A percentile compares a stretch with the other conserved stretches of the same genome.
These are phyloP conservation scores for Brasilioporus rufonigricans DNA, from an alignment of 768 basidiomycete genomes.

Conservation along the genomic window DNA sequence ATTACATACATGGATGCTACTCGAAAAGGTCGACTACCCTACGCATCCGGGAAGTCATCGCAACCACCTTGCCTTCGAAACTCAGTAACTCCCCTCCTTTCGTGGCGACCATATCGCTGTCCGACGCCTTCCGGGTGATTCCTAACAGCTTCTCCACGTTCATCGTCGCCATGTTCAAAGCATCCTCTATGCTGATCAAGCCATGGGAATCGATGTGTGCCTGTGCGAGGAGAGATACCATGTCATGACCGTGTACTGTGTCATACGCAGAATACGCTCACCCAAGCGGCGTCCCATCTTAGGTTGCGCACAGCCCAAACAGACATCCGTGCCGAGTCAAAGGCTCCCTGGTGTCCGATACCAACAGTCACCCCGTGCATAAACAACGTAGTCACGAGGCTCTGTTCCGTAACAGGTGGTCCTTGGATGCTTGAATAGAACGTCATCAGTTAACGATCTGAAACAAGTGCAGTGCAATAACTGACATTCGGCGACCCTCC, in stretches of 20 bases:
- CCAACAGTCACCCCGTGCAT: slow-evolving; percentile 63
- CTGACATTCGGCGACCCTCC: slow-evolving; percentile 66
- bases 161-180: slow-evolving; percentile 39
- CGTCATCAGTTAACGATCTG: not conserved
- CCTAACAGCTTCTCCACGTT: slow-evolving; percentile 46
- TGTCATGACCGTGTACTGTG: not conserved
- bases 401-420: slow-evolving; percentile 63
- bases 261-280: slow-evolving; percentile 55
- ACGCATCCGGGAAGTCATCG: slow-evolving; percentile 38
- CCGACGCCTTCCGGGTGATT: slow-evolving; percentile 14
- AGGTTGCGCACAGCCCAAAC: slow-evolving; percentile 82
- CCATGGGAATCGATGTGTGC: slow-evolving; percentile 39
- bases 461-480: not conserved
- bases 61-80: slow-evolving; percentile 45
- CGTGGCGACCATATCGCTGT: slow-evolving; percentile 41
- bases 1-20: not conserved
- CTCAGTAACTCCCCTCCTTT: slow-evolving; percentile 39
- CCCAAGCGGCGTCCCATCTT: slow-evolving; percentile 90
- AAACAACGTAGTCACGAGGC: slow-evolving; percentile 61
- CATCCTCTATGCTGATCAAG: slow-evolving; percentile 36
- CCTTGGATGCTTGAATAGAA: slow-evolving; percentile 54
- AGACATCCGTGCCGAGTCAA: slow-evolving; percentile 64
- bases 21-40: slow-evolving; percentile 37
- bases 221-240: slow-evolving; percentile 15
- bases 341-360: slow-evolving; percentile 43